A percentile compares a stretch with the other conserved stretches of the same genome.
Conservation (phyloP, 2,329 filamentous ascomycete species). For the Pseudogymnoascus sp. region DNA sequence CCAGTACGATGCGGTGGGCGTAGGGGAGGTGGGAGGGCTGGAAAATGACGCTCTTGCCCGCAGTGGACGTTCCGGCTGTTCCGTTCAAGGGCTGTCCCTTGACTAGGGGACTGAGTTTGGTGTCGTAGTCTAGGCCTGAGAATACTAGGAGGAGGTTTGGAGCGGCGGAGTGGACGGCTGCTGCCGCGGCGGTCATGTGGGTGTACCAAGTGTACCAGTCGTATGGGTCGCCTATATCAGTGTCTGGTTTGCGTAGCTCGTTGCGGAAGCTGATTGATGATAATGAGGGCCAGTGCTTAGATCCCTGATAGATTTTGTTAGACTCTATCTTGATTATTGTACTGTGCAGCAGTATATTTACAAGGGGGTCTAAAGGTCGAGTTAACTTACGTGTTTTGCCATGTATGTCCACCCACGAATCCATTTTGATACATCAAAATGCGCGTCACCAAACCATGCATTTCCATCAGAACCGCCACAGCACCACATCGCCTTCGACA, state of each 20-base stretch:
- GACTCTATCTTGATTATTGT: neutral
- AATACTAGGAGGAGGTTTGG: conserved; percentile 40
- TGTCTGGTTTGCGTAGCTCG: conserved; percentile 30
- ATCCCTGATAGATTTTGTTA: conserved; percentile 12
- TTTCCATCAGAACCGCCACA: conserved; percentile 49
- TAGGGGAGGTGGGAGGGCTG: conserved; percentile 32
- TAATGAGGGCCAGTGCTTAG: conserved; percentile 23
- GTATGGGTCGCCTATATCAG: conserved; percentile 28
- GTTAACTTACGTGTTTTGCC: conserved; percentile 45
- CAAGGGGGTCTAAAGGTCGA: neutral
- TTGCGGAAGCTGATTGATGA: conserved; percentile 33
- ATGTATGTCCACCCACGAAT: conserved; percentile 52
- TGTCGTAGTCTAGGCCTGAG: conserved; percentile 41
- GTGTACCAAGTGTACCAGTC: conserved; percentile 40
- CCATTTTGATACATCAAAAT: conserved; percentile 55
- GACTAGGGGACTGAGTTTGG: conserved; percentile 27
- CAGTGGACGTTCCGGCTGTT: conserved; percentile 29
- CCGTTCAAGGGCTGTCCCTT: neutral
- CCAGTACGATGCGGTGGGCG: conserved; percentile 39
- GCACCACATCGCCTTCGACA: conserved; percentile 53
- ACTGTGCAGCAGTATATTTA: neutral
- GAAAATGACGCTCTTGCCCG: conserved; percentile 34
- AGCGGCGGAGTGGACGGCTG: conserved; percentile 36
- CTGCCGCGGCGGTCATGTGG: conserved; percentile 35
- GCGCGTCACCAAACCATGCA: conserved; percentile 53